Conservation (phyloP, 1,284 basidiomycete species). For the Ustilago hordei region DNA sequence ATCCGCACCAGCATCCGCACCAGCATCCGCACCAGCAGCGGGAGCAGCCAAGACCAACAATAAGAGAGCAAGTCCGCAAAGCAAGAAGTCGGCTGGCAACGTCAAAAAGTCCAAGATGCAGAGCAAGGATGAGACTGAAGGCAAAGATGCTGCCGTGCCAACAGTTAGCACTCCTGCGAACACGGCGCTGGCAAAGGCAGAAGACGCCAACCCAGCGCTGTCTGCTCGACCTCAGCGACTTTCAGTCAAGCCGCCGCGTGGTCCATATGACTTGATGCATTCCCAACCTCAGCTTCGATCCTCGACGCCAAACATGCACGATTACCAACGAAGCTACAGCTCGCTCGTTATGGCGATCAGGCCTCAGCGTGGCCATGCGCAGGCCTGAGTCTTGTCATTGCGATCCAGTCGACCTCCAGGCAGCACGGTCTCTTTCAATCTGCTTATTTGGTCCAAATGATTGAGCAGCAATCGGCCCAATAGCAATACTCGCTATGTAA, state of each 20-base stretch:
- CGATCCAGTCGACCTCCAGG: neutral
- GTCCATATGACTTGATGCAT: neutral
- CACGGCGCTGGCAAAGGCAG: neutral
- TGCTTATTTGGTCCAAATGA: too few relatives aligned
- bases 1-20: neutral
- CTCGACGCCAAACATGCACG: conserved; percentile 8
- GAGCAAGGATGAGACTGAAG: neutral
- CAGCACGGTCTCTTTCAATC: neutral
- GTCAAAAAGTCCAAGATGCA: conserved; percentile 24
- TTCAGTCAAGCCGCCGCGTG: neutral
- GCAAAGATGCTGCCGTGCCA: neutral
- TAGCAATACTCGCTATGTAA: neutral
- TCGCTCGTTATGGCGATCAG: conserved; percentile 5
- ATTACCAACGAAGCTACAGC: neutral
- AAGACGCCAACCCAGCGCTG: neutral
- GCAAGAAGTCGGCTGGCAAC: conserved; percentile 13
- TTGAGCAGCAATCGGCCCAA: too few relatives aligned
- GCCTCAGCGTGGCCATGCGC: neutral
- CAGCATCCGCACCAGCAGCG: neutral
- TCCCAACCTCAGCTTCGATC: conserved; percentile 4
- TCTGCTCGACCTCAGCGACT: neutral
- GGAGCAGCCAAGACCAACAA: neutral
- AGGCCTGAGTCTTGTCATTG: neutral
- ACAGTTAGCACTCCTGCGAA: neutral
- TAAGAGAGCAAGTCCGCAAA: conserved; percentile 17